phyloP scores from a whole-genome alignment of 75 land plant species.

The Azolla pinnata region DNA sequence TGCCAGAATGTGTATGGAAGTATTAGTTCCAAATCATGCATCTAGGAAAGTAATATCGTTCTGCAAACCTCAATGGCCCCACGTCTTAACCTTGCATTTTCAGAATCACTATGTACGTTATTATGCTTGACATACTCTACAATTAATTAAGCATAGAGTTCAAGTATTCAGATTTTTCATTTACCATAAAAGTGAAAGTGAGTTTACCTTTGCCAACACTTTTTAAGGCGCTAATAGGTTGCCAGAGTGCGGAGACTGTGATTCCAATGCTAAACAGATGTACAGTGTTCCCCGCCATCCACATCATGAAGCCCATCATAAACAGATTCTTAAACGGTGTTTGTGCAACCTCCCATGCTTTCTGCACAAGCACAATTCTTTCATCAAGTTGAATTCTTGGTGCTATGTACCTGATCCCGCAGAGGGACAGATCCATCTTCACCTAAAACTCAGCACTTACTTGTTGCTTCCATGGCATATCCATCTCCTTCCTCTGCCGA shows the following conservation, averaged over 20 bases:
- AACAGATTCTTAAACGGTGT: conserved; percentile 75
- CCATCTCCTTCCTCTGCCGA: conserved; percentile 79
- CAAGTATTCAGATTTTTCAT: too few species aligned
- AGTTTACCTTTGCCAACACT: conserved; percentile 76
- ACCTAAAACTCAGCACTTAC: conserved; percentile 14
- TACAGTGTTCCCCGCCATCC: conserved; percentile 99
- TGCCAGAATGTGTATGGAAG: too few species aligned
- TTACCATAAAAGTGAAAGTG: background rate
- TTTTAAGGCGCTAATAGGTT: conserved; percentile 90
- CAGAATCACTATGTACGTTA: too few species aligned
- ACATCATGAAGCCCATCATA: conserved; percentile 99
- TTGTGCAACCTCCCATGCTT: conserved; percentile 99
- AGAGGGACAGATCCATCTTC: background rate
- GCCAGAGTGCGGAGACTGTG: conserved; percentile 95
- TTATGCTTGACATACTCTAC: too few species aligned
- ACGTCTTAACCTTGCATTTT: too few species aligned
- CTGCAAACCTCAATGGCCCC: too few species aligned
- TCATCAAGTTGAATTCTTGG: conserved; percentile 5
- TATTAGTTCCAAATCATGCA: too few species aligned
- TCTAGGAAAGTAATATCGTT: too few species aligned
- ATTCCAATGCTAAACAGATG: conserved; percentile 97
- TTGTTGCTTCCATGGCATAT: conserved; percentile 81
- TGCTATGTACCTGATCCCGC: background rate
- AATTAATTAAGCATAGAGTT: too few species aligned
- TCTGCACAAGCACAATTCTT: too few species aligned